These are phyloP conservation scores for Neurospora sublineolata DNA, from an alignment of 495 filamentous ascomycete genomes.

Conservation along the genomic window DNA sequence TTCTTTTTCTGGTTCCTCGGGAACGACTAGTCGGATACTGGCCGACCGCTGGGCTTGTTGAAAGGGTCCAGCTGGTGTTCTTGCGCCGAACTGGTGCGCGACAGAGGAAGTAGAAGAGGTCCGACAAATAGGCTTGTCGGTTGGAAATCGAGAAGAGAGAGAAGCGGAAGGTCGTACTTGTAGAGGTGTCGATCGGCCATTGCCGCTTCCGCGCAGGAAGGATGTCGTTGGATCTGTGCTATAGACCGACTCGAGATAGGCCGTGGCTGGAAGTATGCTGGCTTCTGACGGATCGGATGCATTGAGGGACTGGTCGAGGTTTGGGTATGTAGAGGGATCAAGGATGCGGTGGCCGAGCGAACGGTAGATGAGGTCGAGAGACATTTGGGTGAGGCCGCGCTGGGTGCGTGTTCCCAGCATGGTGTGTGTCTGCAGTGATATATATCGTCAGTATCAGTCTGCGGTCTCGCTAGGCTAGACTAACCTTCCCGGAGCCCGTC, in stretches of 20 bases:
- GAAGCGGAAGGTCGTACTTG: conserved; percentile 41
- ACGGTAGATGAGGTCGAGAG: conserved; percentile 79
- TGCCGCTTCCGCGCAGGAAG: conserved; percentile 24
- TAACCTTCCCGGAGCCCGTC: conserved; percentile 89
- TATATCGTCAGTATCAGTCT: conserved; percentile 11
- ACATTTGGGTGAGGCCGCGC: conserved; percentile 81
- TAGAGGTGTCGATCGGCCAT: background rate
- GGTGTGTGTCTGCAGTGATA: conserved; percentile 68
- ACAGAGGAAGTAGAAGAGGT: background rate
- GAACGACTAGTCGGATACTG: background rate
- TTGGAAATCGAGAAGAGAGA: conserved; percentile 3
- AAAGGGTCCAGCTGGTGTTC: background rate
- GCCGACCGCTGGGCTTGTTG: background rate
- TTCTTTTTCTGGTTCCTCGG: background rate
- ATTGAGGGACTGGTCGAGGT: conserved; percentile 57
- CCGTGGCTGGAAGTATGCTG: conserved; percentile 60
- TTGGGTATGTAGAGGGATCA: conserved; percentile 45
- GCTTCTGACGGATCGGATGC: conserved; percentile 76
- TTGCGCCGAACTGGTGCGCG: background rate
- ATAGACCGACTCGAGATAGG: conserved; percentile 73
- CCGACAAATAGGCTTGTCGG: conserved; percentile 8
- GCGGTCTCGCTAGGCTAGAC: conserved; percentile 8
- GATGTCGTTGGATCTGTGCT: conserved; percentile 44
- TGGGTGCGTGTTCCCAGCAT: conserved; percentile 81
- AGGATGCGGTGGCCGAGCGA: conserved; percentile 59